phyloP scores from a whole-genome alignment of 2,329 filamentous ascomycete genomes.

The Alternaria novae-zelandiae region DNA sequence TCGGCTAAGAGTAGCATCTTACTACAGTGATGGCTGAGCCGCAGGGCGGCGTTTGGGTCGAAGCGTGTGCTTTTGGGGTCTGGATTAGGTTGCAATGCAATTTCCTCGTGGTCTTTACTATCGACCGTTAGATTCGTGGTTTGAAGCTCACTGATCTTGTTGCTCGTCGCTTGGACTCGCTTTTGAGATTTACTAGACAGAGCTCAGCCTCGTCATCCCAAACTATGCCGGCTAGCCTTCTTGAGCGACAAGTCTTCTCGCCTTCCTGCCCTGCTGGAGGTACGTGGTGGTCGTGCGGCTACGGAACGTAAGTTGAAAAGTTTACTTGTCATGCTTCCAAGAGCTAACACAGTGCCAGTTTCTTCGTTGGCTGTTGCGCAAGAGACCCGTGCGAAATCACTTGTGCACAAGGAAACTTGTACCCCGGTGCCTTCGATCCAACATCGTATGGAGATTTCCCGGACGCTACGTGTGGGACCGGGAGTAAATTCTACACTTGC shows the following conservation, averaged over 20 bases:
- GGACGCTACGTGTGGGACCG: constrained; percentile 37
- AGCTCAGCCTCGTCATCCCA: not conserved
- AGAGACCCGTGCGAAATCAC: constrained; percentile 44
- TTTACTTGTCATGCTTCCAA: too few species aligned
- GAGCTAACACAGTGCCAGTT: constrained; percentile 6
- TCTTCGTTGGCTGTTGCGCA: constrained; percentile 49
- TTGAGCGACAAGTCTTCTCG: constrained; percentile 26
- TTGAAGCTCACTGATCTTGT: not conserved
- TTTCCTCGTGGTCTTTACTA: not conserved
- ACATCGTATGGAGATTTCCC: constrained; percentile 38
- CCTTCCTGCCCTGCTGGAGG: constrained; percentile 45
- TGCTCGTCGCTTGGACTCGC: not conserved
- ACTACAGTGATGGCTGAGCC: not conserved
- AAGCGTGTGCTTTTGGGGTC: not conserved
- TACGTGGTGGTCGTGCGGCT: constrained; percentile 45
- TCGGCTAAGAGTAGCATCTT: not conserved
- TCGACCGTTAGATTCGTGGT: not conserved
- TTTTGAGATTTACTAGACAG: not conserved
- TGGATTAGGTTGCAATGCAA: not conserved
- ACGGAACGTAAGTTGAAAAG: constrained; percentile 15
- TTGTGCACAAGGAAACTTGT: constrained; percentile 41
- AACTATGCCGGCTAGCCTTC: constrained; percentile 6
- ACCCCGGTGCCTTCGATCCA: constrained; percentile 42
- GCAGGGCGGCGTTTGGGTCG: not conserved
- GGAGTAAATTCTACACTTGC: constrained; percentile 47